phyloP scores from a whole-genome alignment of 1,284 basidiomycete genomes.

The Ustilago xerochloae region DNA sequence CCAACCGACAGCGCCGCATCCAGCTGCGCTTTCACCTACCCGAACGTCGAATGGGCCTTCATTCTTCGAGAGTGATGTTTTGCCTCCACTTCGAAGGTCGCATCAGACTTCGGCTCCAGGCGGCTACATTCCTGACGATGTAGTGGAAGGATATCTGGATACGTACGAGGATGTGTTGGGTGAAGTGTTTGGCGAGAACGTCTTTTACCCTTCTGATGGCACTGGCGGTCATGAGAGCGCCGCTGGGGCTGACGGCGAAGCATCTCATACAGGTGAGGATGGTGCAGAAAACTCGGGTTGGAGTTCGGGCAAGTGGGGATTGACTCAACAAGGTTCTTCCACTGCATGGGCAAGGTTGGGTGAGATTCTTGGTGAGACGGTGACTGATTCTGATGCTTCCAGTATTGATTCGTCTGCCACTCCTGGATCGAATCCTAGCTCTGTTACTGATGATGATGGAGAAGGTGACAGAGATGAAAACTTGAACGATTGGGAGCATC shows the following conservation, averaged over 20 bases:
- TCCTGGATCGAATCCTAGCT: background rate
- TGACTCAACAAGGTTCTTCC: conserved; percentile 53
- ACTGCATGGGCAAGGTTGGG: conserved; percentile 62
- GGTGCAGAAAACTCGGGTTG: conserved; percentile 34
- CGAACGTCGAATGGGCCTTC: conserved; percentile 28
- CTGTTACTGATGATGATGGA: conserved; percentile 15
- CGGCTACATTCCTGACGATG: conserved; percentile 71
- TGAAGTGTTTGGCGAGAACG: conserved; percentile 70
- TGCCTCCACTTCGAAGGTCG: conserved; percentile 70
- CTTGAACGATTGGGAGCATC: conserved; percentile 63
- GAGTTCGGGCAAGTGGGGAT: conserved; percentile 58
- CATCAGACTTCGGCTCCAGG: conserved; percentile 66
- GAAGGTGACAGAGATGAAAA: conserved; percentile 48
- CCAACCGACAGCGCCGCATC: conserved; percentile 9
- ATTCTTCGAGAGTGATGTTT: conserved; percentile 70
- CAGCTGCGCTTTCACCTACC: conserved; percentile 30
- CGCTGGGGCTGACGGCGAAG: background rate
- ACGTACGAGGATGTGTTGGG: conserved; percentile 72
- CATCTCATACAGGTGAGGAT: background rate
- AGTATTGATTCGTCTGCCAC: conserved; percentile 15
- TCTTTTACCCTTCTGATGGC: conserved; percentile 31
- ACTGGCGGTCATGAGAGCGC: conserved; percentile 9
- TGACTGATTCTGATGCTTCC: conserved; percentile 19
- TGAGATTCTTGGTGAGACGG: conserved; percentile 58
- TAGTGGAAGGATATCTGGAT: conserved; percentile 72